A percentile compares a stretch with the other conserved stretches of the same genome.
These are phyloP conservation scores for Pholiota conissans DNA, from an alignment of 768 basidiomycete genomes.

Conservation along the genomic window DNA sequence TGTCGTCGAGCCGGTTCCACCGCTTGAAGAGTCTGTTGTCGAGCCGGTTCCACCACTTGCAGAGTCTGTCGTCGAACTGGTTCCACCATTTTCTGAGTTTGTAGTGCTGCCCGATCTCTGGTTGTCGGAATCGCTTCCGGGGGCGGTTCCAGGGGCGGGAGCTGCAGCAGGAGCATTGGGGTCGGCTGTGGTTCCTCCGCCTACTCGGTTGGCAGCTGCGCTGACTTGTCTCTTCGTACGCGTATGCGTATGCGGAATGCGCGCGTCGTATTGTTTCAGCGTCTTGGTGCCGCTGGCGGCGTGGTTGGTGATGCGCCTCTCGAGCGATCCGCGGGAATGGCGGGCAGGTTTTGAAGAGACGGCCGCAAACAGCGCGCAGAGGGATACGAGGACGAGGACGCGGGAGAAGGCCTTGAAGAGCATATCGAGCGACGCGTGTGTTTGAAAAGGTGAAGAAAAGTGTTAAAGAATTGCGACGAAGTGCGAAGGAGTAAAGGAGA, in stretches of 20 bases:
- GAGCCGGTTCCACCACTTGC: too few species aligned
- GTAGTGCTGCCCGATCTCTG: too few species aligned
- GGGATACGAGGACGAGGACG: constrained; percentile 13
- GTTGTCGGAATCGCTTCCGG: too few species aligned
- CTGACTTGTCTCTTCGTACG: not conserved
- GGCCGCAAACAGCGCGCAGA: constrained; percentile 11
- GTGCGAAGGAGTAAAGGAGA: too few species aligned
- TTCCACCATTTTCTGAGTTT: too few species aligned
- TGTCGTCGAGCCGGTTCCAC: too few species aligned
- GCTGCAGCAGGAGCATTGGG: too few species aligned
- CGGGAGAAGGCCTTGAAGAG: constrained; percentile 6
- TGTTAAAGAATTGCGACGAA: too few species aligned
- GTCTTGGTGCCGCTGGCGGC: not conserved
- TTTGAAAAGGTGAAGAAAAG: not conserved
- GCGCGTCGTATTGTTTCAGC: not conserved
- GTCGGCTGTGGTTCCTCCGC: too few species aligned
- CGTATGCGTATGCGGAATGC: not conserved
- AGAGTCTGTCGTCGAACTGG: too few species aligned
- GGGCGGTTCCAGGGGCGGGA: too few species aligned
- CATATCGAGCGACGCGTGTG: not conserved
- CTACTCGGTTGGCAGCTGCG: not conserved
- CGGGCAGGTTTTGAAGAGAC: constrained; percentile 1
- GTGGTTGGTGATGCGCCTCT: not conserved
- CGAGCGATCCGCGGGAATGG: not conserved
- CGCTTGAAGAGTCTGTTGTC: too few species aligned